These are phyloP conservation scores for Paramecium tetraurelia DNA, from an alignment of 73 alveolate species.

Conservation along the genomic window DNA sequence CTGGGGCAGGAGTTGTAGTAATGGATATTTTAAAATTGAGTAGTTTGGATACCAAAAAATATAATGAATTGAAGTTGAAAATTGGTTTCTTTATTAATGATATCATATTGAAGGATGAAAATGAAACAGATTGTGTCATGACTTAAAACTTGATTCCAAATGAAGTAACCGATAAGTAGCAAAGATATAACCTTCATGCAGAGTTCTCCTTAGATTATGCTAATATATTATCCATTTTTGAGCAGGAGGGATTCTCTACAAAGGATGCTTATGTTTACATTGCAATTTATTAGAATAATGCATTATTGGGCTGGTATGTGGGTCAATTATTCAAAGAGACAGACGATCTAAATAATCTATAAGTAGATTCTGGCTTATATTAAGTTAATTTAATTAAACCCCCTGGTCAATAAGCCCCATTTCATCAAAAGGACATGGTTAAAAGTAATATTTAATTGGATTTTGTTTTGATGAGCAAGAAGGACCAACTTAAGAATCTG, in stretches of 20 bases:
- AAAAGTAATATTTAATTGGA: neutral
- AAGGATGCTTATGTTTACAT: neutral
- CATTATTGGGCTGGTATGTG: slow-evolving; percentile 43
- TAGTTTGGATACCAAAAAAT: neutral
- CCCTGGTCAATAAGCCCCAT: slow-evolving; percentile 47
- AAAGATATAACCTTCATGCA: neutral
- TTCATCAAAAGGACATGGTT: neutral
- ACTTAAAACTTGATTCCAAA: neutral
- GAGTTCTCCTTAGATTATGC: slow-evolving; percentile 19
- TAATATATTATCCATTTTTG: neutral
- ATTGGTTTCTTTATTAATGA: slow-evolving; percentile 25
- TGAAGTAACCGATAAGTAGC: neutral
- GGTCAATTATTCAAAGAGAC: neutral
- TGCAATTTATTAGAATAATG: slow-evolving; percentile 19
- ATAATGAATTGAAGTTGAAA: neutral
- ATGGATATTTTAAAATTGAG: neutral
- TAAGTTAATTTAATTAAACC: slow-evolving; percentile 28
- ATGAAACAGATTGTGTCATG: slow-evolving; percentile 35
- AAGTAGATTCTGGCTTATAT: neutral
- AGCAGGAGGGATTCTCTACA: neutral
- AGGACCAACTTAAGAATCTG: neutral
- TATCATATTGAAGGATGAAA: neutral
- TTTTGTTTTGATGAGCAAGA: neutral
- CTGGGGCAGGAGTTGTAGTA: slow-evolving; percentile 11
- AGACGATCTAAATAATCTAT: neutral